A percentile compares a stretch with the other conserved stretches of the same genome.
Conservation (phyloP, 441 rosid genomes). For the Iberis amara region DNA sequence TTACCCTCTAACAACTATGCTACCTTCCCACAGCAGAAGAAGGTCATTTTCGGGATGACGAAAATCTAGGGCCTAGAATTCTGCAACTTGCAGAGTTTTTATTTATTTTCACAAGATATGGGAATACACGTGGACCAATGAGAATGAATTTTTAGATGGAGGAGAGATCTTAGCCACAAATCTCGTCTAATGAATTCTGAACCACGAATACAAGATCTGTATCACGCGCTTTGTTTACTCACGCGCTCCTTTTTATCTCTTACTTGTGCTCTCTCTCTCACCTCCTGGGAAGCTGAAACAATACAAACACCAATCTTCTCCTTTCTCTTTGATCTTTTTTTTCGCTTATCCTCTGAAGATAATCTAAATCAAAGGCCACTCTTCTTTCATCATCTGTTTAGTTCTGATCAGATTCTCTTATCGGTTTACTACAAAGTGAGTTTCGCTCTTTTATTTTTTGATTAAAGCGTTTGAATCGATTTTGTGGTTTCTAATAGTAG, state of each 20-base stretch:
- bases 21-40: not conserved
- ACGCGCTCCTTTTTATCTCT: conserved; percentile 24
- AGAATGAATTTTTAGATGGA: conserved; percentile 24
- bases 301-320: conserved; percentile 6
- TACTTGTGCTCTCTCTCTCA: conserved; percentile 23
- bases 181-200: conserved; percentile 27
- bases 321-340: conserved; percentile 20
- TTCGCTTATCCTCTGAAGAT: conserved; percentile 10
- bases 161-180: conserved; percentile 30
- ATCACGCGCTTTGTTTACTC: conserved; percentile 18
- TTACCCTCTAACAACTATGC: conserved; percentile 3
- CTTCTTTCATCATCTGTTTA: conserved; percentile 5
- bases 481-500: conserved; percentile 14
- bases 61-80: conserved; percentile 4
- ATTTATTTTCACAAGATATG: conserved; percentile 7
- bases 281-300: conserved; percentile 28
- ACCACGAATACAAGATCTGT: conserved; percentile 29
- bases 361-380: not conserved
- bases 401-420: conserved; percentile 12
- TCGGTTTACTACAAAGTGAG: conserved; percentile 24
- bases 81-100: conserved; percentile 23
- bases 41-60: conserved; percentile 25
- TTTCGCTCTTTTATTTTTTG: not conserved
- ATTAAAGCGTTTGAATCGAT: not conserved
- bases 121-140: conserved; percentile 25